Base-by-base conservation (phyloP, 2,329 filamentous ascomycete species). In the Fusarium globosum region DNA sequence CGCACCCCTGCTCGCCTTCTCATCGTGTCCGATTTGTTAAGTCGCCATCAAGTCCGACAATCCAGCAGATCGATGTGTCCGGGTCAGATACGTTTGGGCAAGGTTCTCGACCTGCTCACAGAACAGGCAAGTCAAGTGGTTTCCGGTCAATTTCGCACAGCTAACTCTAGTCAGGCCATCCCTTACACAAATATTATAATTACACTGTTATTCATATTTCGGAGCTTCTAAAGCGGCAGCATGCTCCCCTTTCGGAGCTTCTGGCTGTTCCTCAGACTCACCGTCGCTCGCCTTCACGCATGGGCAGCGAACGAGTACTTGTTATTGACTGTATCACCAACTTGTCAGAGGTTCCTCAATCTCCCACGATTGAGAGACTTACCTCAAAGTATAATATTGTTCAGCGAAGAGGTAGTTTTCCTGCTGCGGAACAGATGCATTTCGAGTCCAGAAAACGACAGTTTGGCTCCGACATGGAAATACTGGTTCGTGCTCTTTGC, bases 401-500 rank as follows among this genome's bases (percentile, higher is more conserved):
- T 16, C 80, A 81, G 55, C 79, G 81, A 66, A 80, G 81, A 65
- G 79, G 79, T 55, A 82, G 81, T 69, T 84, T 83, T 73, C 82
- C 82, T 35, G 83, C 86, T 6, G 83, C 84, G 21, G 82, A 84
- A 38, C 85, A 86, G 75, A 89, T 89, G 87, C 86, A 87, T 74
- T 84, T 88, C 43, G 88, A 89, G 78, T 88, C 88, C 7, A 82
- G 88, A 33, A 84, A 87, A 68, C 84, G 90, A 30, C 88, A 90
- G 43, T 89, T 89, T 63, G 88, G 88, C 2, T 91, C 89, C 18
- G 90, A 92, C 75, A 84, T 93, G 78, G 92, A 94, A 81, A 87
- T 95, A 14, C 82, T 95, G 59, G 91, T 91, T 3, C 85, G 93
- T 55, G 92, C 93, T 4, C 86, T 94, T 73, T 95, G 93, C 79